Conservation (phyloP, 805 yeast genomes). For the Starmerella powellii region DNA sequence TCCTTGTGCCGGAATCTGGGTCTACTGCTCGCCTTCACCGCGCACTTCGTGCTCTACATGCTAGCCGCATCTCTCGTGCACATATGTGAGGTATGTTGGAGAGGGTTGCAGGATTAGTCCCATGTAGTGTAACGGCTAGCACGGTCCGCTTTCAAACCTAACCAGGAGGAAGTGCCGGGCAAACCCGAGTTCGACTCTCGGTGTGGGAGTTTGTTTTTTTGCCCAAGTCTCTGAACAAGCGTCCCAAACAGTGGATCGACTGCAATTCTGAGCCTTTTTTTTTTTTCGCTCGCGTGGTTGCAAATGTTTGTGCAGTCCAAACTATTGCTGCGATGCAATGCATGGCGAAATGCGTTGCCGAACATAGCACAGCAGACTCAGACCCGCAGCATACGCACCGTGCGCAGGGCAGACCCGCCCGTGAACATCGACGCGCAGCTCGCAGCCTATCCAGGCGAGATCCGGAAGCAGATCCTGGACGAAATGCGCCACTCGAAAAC, state of each 20-base stretch:
- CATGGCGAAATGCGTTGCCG: too few species aligned
- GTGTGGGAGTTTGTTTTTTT: constrained; percentile 19
- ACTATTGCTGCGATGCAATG: too few species aligned
- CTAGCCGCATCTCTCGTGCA: too few species aligned
- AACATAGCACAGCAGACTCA: too few species aligned
- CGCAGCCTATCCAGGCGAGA: constrained; percentile 12
- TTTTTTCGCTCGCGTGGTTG: too few species aligned
- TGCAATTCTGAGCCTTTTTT: too few species aligned
- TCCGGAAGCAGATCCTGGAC: constrained; percentile 10
- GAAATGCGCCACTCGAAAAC: constrained; percentile 5
- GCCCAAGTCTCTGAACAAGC: not conserved
- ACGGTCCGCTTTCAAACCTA: constrained; percentile 23
- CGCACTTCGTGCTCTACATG: too few species aligned
- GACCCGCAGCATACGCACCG: too few species aligned
- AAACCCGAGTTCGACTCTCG: constrained; percentile 26
- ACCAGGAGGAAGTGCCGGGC: constrained; percentile 19
- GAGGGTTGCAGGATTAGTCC: constrained; percentile 15
- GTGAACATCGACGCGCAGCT: constrained; percentile 15
- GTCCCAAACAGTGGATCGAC: not conserved
- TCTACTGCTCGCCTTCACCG: too few species aligned
- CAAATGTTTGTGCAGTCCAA: too few species aligned
- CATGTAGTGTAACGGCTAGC: constrained; percentile 25
- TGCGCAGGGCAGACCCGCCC: not conserved
- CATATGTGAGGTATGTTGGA: too few species aligned
- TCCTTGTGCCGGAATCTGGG: too few species aligned